Conservation (phyloP, 345 rosid genomes). For the Erysimum cheiranthoides region DNA sequence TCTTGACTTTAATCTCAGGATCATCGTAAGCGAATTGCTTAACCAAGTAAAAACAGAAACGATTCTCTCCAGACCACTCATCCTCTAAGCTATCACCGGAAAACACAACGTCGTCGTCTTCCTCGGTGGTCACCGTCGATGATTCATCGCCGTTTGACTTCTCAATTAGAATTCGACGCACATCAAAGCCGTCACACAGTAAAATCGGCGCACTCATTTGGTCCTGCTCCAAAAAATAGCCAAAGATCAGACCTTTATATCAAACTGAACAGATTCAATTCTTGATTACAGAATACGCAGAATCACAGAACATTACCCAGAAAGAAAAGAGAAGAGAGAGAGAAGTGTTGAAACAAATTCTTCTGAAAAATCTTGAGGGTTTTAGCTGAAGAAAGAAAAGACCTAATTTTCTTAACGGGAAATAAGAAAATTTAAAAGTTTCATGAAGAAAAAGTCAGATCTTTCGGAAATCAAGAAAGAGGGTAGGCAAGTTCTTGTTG, state of each 20-base stretch:
- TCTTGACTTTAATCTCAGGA: slow-evolving; percentile 67
- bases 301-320: background rate
- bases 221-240: slow-evolving; percentile 10
- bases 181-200: slow-evolving; percentile 36
- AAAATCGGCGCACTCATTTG: slow-evolving; percentile 35
- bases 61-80: slow-evolving; percentile 71
- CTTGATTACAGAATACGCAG: background rate
- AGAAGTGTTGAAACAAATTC: slow-evolving; percentile 2
- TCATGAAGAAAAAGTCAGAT: slow-evolving; percentile 20
- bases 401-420: background rate
- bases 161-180: slow-evolving; percentile 4
- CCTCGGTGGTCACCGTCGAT: slow-evolving; percentile 44
- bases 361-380: background rate
- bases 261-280: slow-evolving; percentile 1
- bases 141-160: slow-evolving; percentile 33
- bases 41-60: slow-evolving; percentile 67
- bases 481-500: slow-evolving; percentile 7
- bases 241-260: slow-evolving; percentile 29
- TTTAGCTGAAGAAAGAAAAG: slow-evolving; percentile 23
- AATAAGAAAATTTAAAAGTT: background rate
- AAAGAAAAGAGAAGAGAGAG: background rate
- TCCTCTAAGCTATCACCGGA: slow-evolving; percentile 52
- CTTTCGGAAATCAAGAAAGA: slow-evolving; percentile 16
- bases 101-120: slow-evolving; percentile 53
- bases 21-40: slow-evolving; percentile 61